Conservation (phyloP, 2,329 filamentous ascomycete species). For the Fusarium dimerum region DNA sequence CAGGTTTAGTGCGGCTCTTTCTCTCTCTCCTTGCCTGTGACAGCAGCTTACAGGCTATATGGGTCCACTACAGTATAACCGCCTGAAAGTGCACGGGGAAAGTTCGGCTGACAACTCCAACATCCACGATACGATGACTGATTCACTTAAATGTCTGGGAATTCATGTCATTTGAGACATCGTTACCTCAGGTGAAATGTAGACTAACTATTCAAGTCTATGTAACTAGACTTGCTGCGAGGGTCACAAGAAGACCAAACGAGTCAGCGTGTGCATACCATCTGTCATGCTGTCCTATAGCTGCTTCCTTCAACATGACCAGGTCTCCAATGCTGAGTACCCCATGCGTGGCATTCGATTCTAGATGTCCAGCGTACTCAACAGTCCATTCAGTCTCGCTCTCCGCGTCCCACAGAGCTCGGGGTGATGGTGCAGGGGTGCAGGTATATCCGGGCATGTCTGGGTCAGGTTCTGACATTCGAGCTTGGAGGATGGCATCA, state of each 20-base stretch:
- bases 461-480: not conserved
- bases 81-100: conserved; percentile 11
- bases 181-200: no score
- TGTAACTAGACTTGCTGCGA: not conserved
- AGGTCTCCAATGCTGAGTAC: conserved; percentile 3
- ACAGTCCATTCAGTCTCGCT: conserved; percentile 1
- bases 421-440: conserved; percentile 1
- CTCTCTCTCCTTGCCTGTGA: conserved; percentile 1
- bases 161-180: no score
- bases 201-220: no score
- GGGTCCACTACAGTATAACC: conserved; percentile 17
- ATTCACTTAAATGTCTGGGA: no score
- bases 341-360: not conserved
- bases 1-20: conserved; percentile 20
- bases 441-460: not conserved
- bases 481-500: conserved; percentile 1
- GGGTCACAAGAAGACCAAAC: conserved; percentile 4
- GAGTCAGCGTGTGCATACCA: conserved; percentile 6
- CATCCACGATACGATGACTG: no score
- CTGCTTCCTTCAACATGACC: conserved; percentile 1
- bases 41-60: not conserved
- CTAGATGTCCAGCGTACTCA: not conserved
- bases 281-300: not conserved
- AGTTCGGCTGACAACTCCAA: no score
- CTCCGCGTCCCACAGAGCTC: conserved; percentile 1